phyloP scores from a whole-genome alignment of 345 rosid genomes.

The Citrus mangshanensis region DNA sequence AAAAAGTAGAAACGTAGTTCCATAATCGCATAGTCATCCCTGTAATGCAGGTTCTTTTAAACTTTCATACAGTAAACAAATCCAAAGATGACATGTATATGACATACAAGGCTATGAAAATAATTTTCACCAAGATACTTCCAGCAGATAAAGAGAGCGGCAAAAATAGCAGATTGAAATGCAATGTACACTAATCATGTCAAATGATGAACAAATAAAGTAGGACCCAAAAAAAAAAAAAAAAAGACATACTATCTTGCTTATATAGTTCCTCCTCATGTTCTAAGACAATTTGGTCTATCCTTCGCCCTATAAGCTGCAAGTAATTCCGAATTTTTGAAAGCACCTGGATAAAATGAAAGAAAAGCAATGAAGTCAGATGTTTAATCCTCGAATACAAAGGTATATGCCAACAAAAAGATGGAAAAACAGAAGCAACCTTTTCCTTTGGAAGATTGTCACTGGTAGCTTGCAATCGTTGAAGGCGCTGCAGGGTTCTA shows the following conservation, averaged over 20 bases:
- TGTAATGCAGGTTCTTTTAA: constrained; percentile 28
- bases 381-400: background rate
- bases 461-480: constrained; percentile 86
- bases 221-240: background rate
- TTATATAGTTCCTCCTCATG: constrained; percentile 65
- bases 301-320: constrained; percentile 83
- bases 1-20: constrained; percentile 94
- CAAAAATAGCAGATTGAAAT: background rate
- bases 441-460: constrained; percentile 98
- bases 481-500: constrained; percentile 79
- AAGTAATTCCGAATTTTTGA: constrained; percentile 86
- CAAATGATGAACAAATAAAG: background rate
- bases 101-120: background rate
- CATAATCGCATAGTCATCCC: constrained; percentile 87
- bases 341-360: constrained; percentile 60
- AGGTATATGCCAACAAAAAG: background rate
- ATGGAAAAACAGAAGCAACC: constrained; percentile 26
- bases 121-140: background rate
- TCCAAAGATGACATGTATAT: background rate
- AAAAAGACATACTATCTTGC: constrained; percentile 82
- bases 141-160: background rate
- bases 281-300: constrained; percentile 75
- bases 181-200: background rate
- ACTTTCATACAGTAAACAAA: background rate
- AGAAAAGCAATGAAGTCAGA: background rate